Evolutionary conservation across 257 asterid species (phyloP).

Genomic region (Lycium barbarum): DNA sequence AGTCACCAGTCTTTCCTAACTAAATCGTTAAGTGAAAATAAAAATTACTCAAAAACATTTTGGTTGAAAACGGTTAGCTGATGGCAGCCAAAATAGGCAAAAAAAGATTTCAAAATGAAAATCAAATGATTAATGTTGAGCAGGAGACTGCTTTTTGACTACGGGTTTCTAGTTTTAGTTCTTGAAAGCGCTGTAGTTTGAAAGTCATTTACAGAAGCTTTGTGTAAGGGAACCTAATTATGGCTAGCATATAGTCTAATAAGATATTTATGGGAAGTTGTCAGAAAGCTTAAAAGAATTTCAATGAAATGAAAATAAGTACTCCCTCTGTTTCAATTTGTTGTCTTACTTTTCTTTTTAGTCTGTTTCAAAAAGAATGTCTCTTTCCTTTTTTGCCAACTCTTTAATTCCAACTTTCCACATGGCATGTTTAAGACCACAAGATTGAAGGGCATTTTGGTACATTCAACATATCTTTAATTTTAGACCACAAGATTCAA

Average conservation of each 20-base stretch:
- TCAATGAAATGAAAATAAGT: background rate
- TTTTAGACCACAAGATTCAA: no score
- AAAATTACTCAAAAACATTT: background rate
- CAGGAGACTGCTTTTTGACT: background rate
- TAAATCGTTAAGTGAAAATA: background rate
- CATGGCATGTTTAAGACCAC: no score
- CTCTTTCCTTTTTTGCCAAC: no score
- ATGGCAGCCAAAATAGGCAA: background rate
- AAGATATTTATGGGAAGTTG: background rate
- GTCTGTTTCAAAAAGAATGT: no score
- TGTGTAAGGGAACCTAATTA: constrained; percentile 16
- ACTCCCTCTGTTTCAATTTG: no score
- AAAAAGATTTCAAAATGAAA: background rate
- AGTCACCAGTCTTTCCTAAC: constrained; percentile 9
- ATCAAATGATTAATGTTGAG: constrained; percentile 8
- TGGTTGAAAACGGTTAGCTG: constrained; percentile 5
- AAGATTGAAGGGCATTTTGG: no score
- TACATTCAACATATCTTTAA: no score
- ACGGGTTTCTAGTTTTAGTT: constrained; percentile 8
- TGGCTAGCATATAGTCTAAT: background rate
- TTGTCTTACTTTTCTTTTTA: no score
- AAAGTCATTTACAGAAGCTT: constrained; percentile 3
- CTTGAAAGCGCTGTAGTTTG: background rate
- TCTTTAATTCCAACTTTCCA: no score
- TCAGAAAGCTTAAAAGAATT: background rate